These are phyloP conservation scores for Amanita brunnescens DNA, from an alignment of 768 basidiomycete species.

Conservation along the genomic window DNA sequence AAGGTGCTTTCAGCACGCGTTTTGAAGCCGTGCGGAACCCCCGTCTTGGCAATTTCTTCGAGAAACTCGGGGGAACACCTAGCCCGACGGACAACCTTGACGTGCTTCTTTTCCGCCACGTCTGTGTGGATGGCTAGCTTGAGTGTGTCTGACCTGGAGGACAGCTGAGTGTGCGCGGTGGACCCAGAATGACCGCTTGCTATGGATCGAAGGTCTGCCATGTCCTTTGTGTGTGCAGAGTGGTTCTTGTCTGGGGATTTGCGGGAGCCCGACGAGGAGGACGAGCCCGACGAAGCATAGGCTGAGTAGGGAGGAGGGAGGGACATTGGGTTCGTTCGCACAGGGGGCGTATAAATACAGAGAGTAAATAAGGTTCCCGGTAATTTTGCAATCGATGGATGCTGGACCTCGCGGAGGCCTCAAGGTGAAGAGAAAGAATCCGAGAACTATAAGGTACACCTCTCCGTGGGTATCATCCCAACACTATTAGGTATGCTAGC, in stretches of 20 bases:
- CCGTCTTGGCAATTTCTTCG: conserved; percentile 28
- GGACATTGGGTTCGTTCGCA: conserved; percentile 5
- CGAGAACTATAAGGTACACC: neutral
- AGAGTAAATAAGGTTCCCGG: neutral
- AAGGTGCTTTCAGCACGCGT: conserved; percentile 25
- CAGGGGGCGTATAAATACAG: conserved; percentile 10
- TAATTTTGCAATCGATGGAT: conserved; percentile 1
- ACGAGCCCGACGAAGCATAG: conserved; percentile 9
- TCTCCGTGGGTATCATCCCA: neutral
- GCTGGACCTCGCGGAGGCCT: conserved; percentile 18
- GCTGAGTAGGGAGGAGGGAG: conserved; percentile 9
- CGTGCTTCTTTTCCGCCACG: neutral
- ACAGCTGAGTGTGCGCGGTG: neutral
- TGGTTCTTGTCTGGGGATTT: neutral
- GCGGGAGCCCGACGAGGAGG: conserved; percentile 11
- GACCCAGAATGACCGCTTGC: neutral
- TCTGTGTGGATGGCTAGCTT: neutral
- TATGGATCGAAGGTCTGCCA: conserved; percentile 4
- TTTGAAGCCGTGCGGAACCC: conserved; percentile 20
- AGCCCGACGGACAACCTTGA: conserved; percentile 22
- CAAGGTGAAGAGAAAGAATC: conserved; percentile 14
- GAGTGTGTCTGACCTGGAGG: conserved; percentile 6
- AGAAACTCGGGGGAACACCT: conserved; percentile 38
- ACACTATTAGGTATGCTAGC: neutral
- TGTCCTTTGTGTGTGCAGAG: neutral